phyloP scores from a whole-genome alignment of 179 eudicot species.

The Amaranthus tricolor region DNA sequence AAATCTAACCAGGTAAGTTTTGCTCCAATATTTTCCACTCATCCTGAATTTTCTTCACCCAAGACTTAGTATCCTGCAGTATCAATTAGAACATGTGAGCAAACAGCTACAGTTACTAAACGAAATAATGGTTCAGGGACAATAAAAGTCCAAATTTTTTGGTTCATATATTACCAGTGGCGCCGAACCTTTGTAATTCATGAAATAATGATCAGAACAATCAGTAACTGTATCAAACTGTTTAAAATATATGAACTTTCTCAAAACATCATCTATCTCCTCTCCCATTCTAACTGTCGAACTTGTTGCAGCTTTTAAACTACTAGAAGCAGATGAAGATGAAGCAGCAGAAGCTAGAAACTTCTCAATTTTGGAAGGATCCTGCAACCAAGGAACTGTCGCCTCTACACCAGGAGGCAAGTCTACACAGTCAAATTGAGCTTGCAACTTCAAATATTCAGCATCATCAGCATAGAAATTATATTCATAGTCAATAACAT shows the following conservation, averaged over 20 bases:
- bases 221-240: conserved; percentile 61
- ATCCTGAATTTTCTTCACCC: conserved; percentile 67
- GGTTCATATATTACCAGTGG: conserved; percentile 22
- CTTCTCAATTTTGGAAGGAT: conserved; percentile 33
- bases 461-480: conserved; percentile 40
- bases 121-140: neutral
- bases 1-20: conserved; percentile 57
- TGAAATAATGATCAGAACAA: conserved; percentile 60
- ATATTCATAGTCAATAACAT: conserved; percentile 39
- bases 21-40: conserved; percentile 72
- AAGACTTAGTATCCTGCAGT: conserved; percentile 46
- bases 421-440: conserved; percentile 76
- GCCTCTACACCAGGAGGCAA: conserved; percentile 93
- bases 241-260: conserved; percentile 49
- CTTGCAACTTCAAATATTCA: conserved; percentile 62
- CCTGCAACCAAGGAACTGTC: conserved; percentile 59
- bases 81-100: conserved; percentile 16
- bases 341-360: conserved; percentile 24
- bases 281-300: conserved; percentile 38
- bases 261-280: conserved; percentile 46
- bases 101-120: neutral
- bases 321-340: conserved; percentile 32
- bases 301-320: conserved; percentile 38
- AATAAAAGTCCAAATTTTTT: neutral
- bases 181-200: conserved; percentile 21